These are phyloP conservation scores for Erysimum cheiri DNA, from an alignment of 441 rosid species.

Conservation along the genomic window DNA sequence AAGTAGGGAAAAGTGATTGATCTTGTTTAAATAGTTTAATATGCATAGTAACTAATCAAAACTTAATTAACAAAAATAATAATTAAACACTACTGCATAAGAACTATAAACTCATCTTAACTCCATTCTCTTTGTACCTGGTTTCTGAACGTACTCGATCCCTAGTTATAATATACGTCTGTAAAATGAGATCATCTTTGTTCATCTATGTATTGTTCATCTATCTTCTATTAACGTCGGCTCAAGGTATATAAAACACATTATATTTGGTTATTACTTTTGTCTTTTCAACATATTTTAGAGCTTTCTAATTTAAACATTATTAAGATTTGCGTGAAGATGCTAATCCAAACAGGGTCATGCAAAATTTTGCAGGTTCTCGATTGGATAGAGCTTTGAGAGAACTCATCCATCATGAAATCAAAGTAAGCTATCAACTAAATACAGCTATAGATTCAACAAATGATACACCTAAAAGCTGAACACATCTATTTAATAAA, in stretches of 20 bases:
- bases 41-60: background rate
- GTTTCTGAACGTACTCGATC: background rate
- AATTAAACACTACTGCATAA: background rate
- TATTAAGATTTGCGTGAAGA: background rate
- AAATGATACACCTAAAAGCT: too few relatives aligned
- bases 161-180: background rate
- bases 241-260: constrained; percentile 12
- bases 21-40: background rate
- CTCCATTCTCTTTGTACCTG: background rate
- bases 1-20: constrained; percentile 6
- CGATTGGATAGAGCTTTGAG: constrained; percentile 6
- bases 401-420: constrained; percentile 18
- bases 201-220: constrained; percentile 13
- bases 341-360: background rate
- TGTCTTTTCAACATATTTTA: background rate
- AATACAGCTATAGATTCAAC: background rate
- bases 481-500: background rate
- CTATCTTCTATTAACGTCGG: background rate
- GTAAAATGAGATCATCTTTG: constrained; percentile 18
- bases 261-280: background rate
- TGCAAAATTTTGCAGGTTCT: constrained; percentile 23
- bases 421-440: constrained; percentile 8
- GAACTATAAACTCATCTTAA: constrained; percentile 7
- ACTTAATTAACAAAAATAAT: background rate
- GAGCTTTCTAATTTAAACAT: background rate